phyloP scores from a whole-genome alignment of 2,329 filamentous ascomycete species.

The Penicillium sp. region DNA sequence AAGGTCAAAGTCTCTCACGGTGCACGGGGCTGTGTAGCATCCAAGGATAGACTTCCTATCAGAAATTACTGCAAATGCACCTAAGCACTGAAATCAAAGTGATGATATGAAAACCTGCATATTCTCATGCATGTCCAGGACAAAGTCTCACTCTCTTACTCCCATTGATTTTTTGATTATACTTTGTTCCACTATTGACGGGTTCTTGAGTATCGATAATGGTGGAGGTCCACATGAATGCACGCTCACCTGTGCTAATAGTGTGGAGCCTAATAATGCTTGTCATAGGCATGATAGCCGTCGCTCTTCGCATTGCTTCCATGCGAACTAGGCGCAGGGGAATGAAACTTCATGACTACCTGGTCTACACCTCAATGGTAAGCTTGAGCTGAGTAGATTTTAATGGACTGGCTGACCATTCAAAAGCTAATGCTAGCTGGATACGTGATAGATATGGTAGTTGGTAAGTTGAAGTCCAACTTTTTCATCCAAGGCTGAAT shows the following conservation, averaged over 20 bases:
- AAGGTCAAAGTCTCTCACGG: not conserved
- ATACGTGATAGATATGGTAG: slow-evolving; percentile 6
- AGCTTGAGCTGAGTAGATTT: not conserved
- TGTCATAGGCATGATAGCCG: not conserved
- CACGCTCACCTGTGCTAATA: slow-evolving; percentile 4
- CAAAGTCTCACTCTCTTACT: not conserved
- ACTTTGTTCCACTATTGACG: not conserved
- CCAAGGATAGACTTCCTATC: not conserved
- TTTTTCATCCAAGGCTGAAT: too few species aligned
- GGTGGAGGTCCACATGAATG: not conserved
- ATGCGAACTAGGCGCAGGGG: not conserved
- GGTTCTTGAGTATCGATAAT: not conserved
- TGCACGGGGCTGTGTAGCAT: not conserved
- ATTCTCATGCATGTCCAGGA: not conserved
- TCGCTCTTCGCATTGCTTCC: slow-evolving; percentile 1
- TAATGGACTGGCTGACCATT: not conserved
- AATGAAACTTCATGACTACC: slow-evolving; percentile 7
- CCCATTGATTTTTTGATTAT: not conserved
- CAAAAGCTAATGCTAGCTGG: not conserved
- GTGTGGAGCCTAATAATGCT: slow-evolving; percentile 8
- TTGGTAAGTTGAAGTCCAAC: not conserved
- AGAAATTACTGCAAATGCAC: not conserved
- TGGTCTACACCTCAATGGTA: slow-evolving; percentile 6
- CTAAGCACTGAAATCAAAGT: not conserved
- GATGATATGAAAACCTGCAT: not conserved